These are phyloP conservation scores for Pseudogymnoascus sp. DNA, from an alignment of 2,329 filamentous ascomycete species.

Conservation along the genomic window DNA sequence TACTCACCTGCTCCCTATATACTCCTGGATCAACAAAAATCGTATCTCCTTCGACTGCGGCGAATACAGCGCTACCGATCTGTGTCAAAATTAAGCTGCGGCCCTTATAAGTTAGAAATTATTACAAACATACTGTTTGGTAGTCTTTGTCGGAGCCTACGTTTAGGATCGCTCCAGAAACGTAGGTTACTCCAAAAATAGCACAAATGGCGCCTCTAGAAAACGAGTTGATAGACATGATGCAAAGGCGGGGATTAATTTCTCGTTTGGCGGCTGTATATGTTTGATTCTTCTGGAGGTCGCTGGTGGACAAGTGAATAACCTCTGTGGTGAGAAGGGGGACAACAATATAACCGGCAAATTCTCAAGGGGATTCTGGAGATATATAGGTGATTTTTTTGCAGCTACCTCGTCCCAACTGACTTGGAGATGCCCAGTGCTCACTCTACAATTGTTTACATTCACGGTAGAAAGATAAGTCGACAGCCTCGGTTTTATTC, in stretches of 20 bases:
- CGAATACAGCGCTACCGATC: constrained; percentile 16
- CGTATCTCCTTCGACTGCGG: constrained; percentile 18
- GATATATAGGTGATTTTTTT: background rate
- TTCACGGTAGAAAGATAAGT: background rate
- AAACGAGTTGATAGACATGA: background rate
- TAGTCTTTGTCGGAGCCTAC: constrained; percentile 15
- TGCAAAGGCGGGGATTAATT: background rate
- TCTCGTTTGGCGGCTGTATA: background rate
- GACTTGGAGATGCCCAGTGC: background rate
- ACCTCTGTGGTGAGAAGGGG: background rate
- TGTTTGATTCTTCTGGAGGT: background rate
- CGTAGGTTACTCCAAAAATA: background rate
- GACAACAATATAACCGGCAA: background rate
- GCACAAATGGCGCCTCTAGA: background rate
- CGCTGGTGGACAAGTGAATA: background rate
- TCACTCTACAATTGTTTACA: background rate
- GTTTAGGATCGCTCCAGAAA: constrained; percentile 13
- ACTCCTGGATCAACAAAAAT: constrained; percentile 45
- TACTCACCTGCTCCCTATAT: constrained; percentile 44
- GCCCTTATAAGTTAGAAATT: background rate
- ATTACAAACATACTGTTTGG: constrained; percentile 11
- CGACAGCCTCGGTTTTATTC: background rate
- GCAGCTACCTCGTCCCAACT: background rate
- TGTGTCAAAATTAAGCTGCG: background rate
- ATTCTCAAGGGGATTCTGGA: background rate